These are phyloP conservation scores for Lolium multiflorum DNA, from an alignment of 176 grass and related monocot species.

Conservation along the genomic window DNA sequence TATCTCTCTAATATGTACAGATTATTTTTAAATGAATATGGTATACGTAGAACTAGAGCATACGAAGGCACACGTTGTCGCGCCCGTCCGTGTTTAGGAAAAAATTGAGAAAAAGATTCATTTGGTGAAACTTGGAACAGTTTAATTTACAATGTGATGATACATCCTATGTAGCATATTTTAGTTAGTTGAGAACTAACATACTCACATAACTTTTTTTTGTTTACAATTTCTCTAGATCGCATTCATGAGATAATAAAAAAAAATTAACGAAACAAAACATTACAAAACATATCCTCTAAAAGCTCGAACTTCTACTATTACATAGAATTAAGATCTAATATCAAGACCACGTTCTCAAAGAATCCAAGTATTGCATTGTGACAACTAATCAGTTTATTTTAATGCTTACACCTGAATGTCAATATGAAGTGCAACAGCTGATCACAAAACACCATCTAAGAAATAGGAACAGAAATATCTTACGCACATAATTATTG, in stretches of 20 bases:
- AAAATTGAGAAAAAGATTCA: neutral
- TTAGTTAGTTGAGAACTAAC: neutral
- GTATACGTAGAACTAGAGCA: too few species aligned
- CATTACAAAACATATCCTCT: neutral
- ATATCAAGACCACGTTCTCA: neutral
- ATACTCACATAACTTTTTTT: neutral
- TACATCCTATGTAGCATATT: neutral
- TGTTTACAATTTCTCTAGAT: neutral
- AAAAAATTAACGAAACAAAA: neutral
- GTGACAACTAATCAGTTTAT: too few species aligned
- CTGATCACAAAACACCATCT: neutral
- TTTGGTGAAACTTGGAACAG: neutral
- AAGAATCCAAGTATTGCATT: neutral
- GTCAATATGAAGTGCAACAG: neutral
- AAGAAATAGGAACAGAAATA: neutral
- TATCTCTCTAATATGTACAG: too few species aligned
- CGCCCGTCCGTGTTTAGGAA: too few species aligned
- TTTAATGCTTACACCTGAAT: neutral
- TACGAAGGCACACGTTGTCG: too few species aligned
- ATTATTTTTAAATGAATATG: too few species aligned
- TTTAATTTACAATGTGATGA: too few species aligned
- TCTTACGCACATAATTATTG: neutral
- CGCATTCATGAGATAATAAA: neutral
- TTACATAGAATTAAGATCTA: neutral
- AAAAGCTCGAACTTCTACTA: neutral